These are phyloP conservation scores for Dactylonectria macrodidyma DNA, from an alignment of 2,329 filamentous ascomycete genomes.

Conservation along the genomic window DNA sequence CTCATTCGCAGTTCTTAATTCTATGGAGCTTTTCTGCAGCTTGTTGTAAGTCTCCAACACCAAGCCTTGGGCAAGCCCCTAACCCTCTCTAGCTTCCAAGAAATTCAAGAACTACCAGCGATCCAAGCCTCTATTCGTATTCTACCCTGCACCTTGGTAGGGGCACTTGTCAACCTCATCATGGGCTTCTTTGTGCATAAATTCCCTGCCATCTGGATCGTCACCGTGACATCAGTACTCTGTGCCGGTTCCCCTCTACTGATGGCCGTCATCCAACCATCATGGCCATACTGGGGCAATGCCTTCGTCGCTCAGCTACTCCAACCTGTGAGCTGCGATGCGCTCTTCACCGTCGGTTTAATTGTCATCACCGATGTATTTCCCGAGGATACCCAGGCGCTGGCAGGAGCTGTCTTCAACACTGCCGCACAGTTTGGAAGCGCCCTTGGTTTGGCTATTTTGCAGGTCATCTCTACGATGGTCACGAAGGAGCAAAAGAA, in stretches of 20 bases:
- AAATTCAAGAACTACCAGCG: conserved; percentile 62
- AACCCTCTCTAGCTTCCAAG: conserved; percentile 61
- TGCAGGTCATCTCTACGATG: conserved; percentile 60
- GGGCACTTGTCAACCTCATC: conserved; percentile 57
- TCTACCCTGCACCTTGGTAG: conserved; percentile 61
- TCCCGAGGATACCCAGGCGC: conserved; percentile 68
- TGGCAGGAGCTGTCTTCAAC: conserved; percentile 75
- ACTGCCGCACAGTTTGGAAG: conserved; percentile 70
- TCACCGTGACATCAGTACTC: conserved; percentile 57
- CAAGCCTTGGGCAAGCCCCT: background rate
- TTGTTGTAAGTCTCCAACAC: conserved; percentile 59
- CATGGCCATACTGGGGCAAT: conserved; percentile 66
- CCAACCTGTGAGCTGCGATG: conserved; percentile 58
- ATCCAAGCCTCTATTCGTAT: conserved; percentile 63
- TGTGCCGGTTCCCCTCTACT: conserved; percentile 63
- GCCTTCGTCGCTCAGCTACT: conserved; percentile 61
- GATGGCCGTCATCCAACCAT: conserved; percentile 66
- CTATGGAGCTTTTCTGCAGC: conserved; percentile 63
- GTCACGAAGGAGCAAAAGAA: conserved; percentile 54
- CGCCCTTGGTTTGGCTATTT: conserved; percentile 63
- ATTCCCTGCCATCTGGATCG: conserved; percentile 57
- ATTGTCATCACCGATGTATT: conserved; percentile 70
- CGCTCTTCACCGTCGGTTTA: conserved; percentile 70
- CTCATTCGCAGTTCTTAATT: conserved; percentile 61
- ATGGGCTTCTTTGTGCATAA: conserved; percentile 63